Percentiles rank a stretch among this genome's conserved stretches.
phyloP scores from a whole-genome alignment of 257 asterid genomes.

The Scutellaria galericulata region DNA sequence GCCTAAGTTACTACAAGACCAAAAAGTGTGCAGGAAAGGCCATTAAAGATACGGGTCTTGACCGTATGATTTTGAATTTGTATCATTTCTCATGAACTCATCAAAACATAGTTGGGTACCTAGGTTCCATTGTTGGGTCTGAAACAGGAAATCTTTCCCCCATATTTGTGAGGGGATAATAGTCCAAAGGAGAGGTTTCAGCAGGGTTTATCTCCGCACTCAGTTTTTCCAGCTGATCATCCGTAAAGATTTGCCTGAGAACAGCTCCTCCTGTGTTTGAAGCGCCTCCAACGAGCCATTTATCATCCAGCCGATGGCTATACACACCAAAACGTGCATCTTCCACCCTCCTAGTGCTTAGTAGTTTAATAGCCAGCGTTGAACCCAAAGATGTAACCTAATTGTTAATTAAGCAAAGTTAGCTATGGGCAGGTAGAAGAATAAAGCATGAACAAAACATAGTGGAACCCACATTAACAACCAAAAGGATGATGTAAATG shows the following conservation, averaged over 20 bases:
- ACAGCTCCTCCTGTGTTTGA: constrained; percentile 98
- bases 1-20: constrained; percentile 1
- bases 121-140: constrained; percentile 83
- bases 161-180: constrained; percentile 70
- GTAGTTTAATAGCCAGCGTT: constrained; percentile 89
- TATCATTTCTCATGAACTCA: background rate
- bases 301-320: constrained; percentile 89
- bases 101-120: constrained; percentile 46
- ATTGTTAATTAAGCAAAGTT: constrained; percentile 1
- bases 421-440: background rate
- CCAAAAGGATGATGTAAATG: background rate
- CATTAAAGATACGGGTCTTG: background rate
- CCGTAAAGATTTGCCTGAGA: constrained; percentile 76
- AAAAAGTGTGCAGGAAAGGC: background rate
- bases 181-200: constrained; percentile 69
- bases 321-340: constrained; percentile 95
- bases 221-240: constrained; percentile 69
- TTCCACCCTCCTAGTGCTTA: constrained; percentile 81
- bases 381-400: constrained; percentile 98
- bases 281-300: constrained; percentile 99
- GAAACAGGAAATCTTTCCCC: constrained; percentile 93
- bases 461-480: background rate
- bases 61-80: background rate
- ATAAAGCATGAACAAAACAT: background rate
- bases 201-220: constrained; percentile 74